These are phyloP conservation scores for Sporothrix dimorphospora DNA, from an alignment of 2,329 filamentous ascomycete genomes.

Conservation along the genomic window DNA sequence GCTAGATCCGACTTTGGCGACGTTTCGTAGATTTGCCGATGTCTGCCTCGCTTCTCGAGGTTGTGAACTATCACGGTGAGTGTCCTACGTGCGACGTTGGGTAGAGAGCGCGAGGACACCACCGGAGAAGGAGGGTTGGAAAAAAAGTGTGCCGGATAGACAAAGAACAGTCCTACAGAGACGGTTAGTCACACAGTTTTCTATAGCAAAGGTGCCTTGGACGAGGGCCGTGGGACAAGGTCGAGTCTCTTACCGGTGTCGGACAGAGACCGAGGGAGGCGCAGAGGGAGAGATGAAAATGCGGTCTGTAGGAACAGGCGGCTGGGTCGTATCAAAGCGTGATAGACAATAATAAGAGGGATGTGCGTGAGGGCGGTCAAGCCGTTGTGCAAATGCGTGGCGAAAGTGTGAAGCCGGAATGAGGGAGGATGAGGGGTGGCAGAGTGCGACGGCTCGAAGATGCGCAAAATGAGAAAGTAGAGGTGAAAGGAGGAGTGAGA, in stretches of 20 bases:
- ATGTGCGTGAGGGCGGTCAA: constrained; percentile 15
- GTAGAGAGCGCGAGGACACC: not conserved
- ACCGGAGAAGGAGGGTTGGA: not conserved
- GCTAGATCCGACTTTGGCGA: not conserved
- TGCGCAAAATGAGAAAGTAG: not conserved
- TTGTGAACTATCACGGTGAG: not conserved
- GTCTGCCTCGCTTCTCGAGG: not conserved
- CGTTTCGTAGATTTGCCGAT: not conserved
- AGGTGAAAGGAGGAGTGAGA: not conserved
- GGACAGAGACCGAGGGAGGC: not conserved
- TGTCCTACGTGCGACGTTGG: not conserved
- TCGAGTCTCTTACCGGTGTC: not conserved
- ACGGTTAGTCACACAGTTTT: constrained; percentile 17
- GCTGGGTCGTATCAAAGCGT: not conserved
- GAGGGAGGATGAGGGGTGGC: not conserved
- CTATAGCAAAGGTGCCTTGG: not conserved
- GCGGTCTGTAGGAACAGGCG: constrained; percentile 30
- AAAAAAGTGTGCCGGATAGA: not conserved
- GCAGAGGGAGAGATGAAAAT: not conserved
- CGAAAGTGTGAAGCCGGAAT: not conserved
- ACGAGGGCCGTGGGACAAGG: not conserved
- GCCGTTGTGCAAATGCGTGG: constrained; percentile 4
- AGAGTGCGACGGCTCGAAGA: not conserved
- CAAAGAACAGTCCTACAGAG: not conserved
- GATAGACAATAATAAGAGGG: not conserved